Conservation (phyloP, 1,284 basidiomycete species). For the Caloboletus firmus region DNA sequence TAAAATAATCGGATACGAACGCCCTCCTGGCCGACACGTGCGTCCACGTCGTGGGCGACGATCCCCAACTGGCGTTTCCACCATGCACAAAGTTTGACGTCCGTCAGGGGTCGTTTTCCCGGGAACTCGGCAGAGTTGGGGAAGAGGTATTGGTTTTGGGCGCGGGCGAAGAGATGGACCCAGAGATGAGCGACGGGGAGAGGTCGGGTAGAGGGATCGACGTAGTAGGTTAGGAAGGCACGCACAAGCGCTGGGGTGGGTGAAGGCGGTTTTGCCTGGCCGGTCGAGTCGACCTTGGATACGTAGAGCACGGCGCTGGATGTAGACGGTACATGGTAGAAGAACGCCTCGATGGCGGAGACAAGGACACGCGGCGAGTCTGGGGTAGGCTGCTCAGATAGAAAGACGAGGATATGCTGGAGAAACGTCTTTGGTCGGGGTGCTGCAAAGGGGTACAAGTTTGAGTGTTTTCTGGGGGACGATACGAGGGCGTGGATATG, state of each 20-base stretch:
- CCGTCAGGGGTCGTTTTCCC: constrained; percentile 77
- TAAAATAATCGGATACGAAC: constrained; percentile 51
- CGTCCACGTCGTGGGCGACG: constrained; percentile 42
- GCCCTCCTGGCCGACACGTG: constrained; percentile 22
- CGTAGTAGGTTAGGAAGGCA: constrained; percentile 69
- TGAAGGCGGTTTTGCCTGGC: constrained; percentile 61
- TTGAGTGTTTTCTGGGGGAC: constrained; percentile 64
- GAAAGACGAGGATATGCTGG: constrained; percentile 75
- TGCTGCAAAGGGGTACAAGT: constrained; percentile 74
- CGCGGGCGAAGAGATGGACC: constrained; percentile 89
- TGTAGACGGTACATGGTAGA: constrained; percentile 76
- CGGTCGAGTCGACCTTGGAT: constrained; percentile 93
- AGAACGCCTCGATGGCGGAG: constrained; percentile 77
- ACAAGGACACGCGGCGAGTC: constrained; percentile 61
- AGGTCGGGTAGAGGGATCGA: constrained; percentile 66
- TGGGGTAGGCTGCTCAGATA: constrained; percentile 56
- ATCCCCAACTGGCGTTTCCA: constrained; percentile 78
- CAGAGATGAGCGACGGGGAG: constrained; percentile 56
- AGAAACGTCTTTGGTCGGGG: constrained; percentile 63
- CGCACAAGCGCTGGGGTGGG: constrained; percentile 71
- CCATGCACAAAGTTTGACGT: constrained; percentile 86
- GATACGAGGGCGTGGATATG: constrained; percentile 76
- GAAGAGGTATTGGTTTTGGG: constrained; percentile 92
- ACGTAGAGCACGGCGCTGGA: constrained; percentile 82
- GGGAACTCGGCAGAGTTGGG: constrained; percentile 80